Conservation (phyloP, 1,139 yeast species). For the Suhomyces coccinellae region DNA sequence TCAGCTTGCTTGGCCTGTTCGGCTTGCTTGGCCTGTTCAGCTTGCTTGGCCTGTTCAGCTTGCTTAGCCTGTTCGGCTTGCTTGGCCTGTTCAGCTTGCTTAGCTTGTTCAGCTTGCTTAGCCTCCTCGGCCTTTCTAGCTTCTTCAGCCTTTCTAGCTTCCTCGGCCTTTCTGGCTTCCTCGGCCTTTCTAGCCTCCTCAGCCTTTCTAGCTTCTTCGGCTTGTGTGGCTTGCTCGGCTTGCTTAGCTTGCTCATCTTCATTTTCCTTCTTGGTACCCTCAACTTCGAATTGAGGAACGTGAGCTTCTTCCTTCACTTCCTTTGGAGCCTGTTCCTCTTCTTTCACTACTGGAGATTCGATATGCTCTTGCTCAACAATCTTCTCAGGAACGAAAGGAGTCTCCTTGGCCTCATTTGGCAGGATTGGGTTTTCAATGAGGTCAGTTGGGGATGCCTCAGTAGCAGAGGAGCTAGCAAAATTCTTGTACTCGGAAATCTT, state of each 20-base stretch:
- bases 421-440: slow-evolving; percentile 19
- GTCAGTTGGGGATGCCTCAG: slow-evolving; percentile 4
- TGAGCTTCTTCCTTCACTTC: slow-evolving; percentile 14
- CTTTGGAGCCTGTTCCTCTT: neutral
- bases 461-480: slow-evolving; percentile 1
- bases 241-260: neutral
- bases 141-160: too few species aligned
- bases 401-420: slow-evolving; percentile 26
- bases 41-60: too few species aligned
- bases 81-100: neutral
- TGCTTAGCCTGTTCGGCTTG: too few species aligned
- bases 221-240: neutral
- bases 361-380: slow-evolving; percentile 5
- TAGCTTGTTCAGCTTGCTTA: slow-evolving; percentile 8
- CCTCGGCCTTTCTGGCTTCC: too few species aligned
- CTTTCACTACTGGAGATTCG: slow-evolving; percentile 6
- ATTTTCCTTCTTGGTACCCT: slow-evolving; percentile 14
- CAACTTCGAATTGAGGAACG: slow-evolving; percentile 28
- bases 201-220: neutral
- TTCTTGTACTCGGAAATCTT: slow-evolving; percentile 27
- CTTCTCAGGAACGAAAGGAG: slow-evolving; percentile 17
- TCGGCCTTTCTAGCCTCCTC: too few species aligned
- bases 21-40: too few species aligned
- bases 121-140: slow-evolving; percentile 5
- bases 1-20: too few species aligned